These are phyloP conservation scores for Xerocomus nothofagi DNA, from an alignment of 1,284 basidiomycete genomes.

Conservation along the genomic window DNA sequence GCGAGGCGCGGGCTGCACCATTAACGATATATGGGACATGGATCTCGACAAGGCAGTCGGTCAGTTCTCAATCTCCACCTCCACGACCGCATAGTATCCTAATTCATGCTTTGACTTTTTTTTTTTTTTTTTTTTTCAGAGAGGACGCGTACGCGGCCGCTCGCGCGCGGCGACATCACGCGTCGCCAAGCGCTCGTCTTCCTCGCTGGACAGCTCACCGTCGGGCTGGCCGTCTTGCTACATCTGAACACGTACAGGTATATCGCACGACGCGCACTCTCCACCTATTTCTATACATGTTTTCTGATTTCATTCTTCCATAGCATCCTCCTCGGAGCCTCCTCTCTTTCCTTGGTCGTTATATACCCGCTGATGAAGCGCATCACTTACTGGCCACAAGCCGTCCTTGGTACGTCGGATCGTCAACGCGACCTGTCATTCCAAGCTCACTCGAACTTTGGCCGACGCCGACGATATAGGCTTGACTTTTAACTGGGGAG, in stretches of 20 bases:
- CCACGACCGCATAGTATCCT: background rate
- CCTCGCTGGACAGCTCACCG: conserved; percentile 80
- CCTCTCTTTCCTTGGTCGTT: conserved; percentile 84
- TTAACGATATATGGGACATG: conserved; percentile 99
- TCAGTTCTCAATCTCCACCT: conserved; percentile 32
- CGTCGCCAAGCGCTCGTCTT: conserved; percentile 79
- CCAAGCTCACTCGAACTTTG: background rate
- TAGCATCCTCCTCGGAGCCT: conserved; percentile 90
- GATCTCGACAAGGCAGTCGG: conserved; percentile 91
- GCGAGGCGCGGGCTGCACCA: conserved; percentile 98
- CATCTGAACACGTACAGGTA: conserved; percentile 96
- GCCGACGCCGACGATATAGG: conserved; percentile 46
- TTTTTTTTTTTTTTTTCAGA: conserved; percentile 27
- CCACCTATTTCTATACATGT: no score
- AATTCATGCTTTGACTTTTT: background rate
- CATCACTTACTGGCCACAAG: conserved; percentile 95
- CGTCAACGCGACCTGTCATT: background rate
- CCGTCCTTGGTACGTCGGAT: conserved; percentile 76
- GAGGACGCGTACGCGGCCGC: conserved; percentile 49
- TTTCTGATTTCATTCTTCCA: background rate
- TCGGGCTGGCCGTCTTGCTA: conserved; percentile 86
- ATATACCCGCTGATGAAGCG: conserved; percentile 98
- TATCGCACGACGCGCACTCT: background rate
- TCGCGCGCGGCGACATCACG: conserved; percentile 85
- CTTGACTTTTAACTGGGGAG: conserved; percentile 97